Evolutionary conservation across 1,284 basidiomycete genomes (phyloP).

Genomic region (Fistulina hepatica): DNA sequence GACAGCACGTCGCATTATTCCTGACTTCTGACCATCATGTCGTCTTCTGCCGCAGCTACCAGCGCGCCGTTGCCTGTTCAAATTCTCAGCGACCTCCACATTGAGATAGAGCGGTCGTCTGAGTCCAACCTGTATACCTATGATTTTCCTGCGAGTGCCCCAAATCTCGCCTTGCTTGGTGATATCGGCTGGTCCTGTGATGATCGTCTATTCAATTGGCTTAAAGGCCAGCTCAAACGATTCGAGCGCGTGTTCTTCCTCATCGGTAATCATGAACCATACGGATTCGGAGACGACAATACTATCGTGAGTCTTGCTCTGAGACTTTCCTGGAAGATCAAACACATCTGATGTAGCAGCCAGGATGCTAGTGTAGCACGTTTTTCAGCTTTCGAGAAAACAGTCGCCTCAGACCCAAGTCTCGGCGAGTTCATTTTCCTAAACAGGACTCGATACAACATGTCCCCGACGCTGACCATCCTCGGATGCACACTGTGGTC

Average conservation of each 20-base stretch:
- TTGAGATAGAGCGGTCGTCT: slow-evolving; percentile 21
- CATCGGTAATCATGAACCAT: slow-evolving; percentile 26
- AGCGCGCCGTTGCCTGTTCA: background rate
- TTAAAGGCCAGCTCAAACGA: slow-evolving; percentile 21
- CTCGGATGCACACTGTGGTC: slow-evolving; percentile 35
- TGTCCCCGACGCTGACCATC: slow-evolving; percentile 24
- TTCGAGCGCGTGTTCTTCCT: slow-evolving; percentile 28
- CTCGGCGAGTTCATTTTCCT: slow-evolving; percentile 26
- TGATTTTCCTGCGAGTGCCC: slow-evolving; percentile 23
- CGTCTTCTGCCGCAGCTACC: too few species aligned
- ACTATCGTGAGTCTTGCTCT: too few species aligned
- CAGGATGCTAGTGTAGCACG: too few species aligned
- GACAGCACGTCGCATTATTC: too few species aligned
- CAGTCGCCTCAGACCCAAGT: slow-evolving; percentile 1
- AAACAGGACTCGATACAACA: slow-evolving; percentile 26
- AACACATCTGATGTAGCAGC: too few species aligned
- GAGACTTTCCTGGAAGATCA: too few species aligned
- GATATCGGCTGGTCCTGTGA: slow-evolving; percentile 27
- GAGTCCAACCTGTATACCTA: slow-evolving; percentile 17
- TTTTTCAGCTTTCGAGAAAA: background rate
- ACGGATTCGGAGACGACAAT: slow-evolving; percentile 7
- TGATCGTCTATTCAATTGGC: slow-evolving; percentile 25
- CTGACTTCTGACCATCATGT: too few species aligned
- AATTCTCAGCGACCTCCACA: slow-evolving; percentile 26
- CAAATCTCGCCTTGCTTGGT: slow-evolving; percentile 28